Evolutionary conservation across 1,284 basidiomycete species (phyloP).

Genomic region (Irpex rosettiformis): DNA sequence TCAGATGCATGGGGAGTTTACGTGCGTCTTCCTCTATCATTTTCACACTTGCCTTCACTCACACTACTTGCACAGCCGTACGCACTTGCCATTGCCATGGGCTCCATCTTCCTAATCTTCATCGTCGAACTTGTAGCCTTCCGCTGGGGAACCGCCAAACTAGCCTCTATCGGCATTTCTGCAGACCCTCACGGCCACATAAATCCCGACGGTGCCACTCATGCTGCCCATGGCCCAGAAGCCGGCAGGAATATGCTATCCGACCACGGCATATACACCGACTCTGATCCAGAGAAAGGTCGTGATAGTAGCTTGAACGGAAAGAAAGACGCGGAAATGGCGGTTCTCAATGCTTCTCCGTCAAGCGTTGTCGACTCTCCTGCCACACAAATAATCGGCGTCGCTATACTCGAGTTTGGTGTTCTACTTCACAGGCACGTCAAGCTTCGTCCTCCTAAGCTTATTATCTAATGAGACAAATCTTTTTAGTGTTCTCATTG

Average conservation of each 20-base stretch:
- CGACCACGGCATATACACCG: background rate
- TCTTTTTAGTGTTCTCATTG: conserved; percentile 71
- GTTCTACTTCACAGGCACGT: conserved; percentile 78
- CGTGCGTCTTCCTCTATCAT: conserved; percentile 42
- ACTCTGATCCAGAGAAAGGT: conserved; percentile 4
- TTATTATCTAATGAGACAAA: background rate
- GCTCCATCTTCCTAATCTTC: conserved; percentile 82
- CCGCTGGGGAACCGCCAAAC: conserved; percentile 69
- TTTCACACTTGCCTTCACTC: background rate
- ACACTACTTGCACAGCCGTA: conserved; percentile 52
- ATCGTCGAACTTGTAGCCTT: conserved; percentile 84
- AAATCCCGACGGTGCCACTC: conserved; percentile 67
- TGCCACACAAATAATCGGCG: conserved; percentile 79
- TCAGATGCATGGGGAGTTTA: conserved; percentile 68
- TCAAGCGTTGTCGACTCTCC: conserved; percentile 35
- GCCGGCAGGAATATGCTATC: background rate
- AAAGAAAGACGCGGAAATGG: background rate
- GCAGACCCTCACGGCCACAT: conserved; percentile 30
- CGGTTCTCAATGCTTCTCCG: background rate
- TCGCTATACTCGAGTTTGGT: conserved; percentile 89
- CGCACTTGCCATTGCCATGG: conserved; percentile 75
- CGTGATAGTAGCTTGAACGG: background rate
- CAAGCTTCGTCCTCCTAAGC: background rate
- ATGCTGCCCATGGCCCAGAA: conserved; percentile 72
- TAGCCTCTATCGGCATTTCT: conserved; percentile 48